phyloP scores from a whole-genome alignment of 78 protist genomes.

The Guillardia theta region DNA sequence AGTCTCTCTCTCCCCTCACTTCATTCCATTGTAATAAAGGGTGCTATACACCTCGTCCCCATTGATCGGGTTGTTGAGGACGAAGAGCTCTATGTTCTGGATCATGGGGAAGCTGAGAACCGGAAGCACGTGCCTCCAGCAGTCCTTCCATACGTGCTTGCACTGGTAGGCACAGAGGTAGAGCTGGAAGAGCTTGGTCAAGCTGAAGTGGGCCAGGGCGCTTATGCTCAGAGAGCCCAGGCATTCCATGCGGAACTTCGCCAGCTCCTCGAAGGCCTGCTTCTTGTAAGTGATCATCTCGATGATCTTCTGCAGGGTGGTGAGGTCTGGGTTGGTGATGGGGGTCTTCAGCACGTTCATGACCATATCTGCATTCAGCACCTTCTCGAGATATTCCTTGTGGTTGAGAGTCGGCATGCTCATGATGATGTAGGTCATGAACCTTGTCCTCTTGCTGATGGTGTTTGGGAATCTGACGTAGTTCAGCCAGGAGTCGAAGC shows the following conservation, averaged over 20 bases:
- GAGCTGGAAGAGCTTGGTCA: neutral
- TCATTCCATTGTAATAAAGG: neutral
- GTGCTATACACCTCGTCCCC: neutral
- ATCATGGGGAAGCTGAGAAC: neutral
- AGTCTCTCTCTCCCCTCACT: no score
- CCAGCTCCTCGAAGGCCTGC: neutral
- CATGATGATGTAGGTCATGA: neutral
- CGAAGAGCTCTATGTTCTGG: neutral
- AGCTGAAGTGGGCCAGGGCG: neutral
- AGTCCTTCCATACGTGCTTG: neutral
- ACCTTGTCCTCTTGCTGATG: neutral
- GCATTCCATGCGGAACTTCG: neutral
- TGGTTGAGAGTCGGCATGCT: neutral
- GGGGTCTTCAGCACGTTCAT: neutral
- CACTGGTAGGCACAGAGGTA: neutral
- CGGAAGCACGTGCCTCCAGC: neutral
- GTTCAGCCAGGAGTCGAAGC: neutral
- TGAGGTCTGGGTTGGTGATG: neutral
- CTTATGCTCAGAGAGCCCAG: neutral
- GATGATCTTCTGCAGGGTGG: neutral
- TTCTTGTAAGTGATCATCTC: neutral
- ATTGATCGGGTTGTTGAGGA: neutral
- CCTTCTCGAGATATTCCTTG: no score
- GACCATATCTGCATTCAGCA: no score
- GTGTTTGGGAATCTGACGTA: neutral